A percentile compares a stretch with the other conserved stretches of the same genome.
Conservation (phyloP, 805 yeast genomes). For the Starmerella sp. region DNA sequence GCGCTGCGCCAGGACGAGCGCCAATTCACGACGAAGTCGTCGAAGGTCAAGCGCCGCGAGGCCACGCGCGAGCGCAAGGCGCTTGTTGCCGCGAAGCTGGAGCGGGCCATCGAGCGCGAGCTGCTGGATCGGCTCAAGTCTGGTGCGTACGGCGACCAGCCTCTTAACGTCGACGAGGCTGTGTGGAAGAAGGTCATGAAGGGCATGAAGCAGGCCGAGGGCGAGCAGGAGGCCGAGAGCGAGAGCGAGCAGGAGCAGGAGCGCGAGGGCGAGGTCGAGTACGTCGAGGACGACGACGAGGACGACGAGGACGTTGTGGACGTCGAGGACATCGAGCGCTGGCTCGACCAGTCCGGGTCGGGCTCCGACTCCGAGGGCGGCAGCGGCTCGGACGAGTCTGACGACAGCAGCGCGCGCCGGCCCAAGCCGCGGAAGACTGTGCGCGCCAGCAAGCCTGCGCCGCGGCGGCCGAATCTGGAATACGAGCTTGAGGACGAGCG, state of each 20-base stretch:
- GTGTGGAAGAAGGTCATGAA: conserved; percentile 88
- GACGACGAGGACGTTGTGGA: conserved; percentile 62
- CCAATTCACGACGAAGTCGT: conserved; percentile 82
- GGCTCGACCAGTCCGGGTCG: conserved; percentile 45
- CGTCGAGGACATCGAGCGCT: conserved; percentile 82
- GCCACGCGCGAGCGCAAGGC: conserved; percentile 93
- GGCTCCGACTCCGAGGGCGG: conserved; percentile 28
- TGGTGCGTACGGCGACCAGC: conserved; percentile 98
- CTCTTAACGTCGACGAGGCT: conserved; percentile 89
- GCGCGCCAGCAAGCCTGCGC: conserved; percentile 9
- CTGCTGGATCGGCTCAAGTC: conserved; percentile 86
- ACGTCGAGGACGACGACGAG: conserved; percentile 80
- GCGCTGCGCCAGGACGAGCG: conserved; percentile 79
- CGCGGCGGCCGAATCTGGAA: conserved; percentile 44
- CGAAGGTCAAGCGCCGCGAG: conserved; percentile 91
- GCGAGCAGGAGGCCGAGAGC: conserved; percentile 41
- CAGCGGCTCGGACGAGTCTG: conserved; percentile 22
- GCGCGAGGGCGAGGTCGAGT: conserved; percentile 59
- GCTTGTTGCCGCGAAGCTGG: conserved; percentile 89
- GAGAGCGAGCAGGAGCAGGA: conserved; percentile 39
- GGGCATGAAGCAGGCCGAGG: conserved; percentile 58
- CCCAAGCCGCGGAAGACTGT: conserved; percentile 24
- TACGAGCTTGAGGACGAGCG: conserved; percentile 54
- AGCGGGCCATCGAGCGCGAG: conserved; percentile 92
- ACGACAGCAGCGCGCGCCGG: conserved; percentile 32